Evolutionary conservation across 2,329 filamentous ascomycete genomes (phyloP), one percentile per base, ranked within the genome.

Genomic region (Cercospora sojina): DNA sequence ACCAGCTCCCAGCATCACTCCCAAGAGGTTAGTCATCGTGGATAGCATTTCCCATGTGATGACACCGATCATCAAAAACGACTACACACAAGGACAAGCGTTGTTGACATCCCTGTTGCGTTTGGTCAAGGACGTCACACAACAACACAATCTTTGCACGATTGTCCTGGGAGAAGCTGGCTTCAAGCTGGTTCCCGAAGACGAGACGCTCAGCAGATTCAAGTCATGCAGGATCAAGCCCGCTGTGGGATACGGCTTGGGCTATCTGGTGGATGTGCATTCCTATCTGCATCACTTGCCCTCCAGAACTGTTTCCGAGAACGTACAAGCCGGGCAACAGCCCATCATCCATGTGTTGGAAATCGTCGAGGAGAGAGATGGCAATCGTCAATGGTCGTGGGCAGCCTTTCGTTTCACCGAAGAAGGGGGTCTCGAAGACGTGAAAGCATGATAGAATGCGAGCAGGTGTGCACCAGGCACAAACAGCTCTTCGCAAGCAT

Each of bases 91-190:
- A 66, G 80, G 78, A 53, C 81, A 81, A 72, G 77, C 78, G 10
- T 72, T 81, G 4, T 69, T 82, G 12, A 71, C 78, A 13, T 73
- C 77, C 12, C 78, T 84, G 62, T 76, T 84, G 67, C 77, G 77
- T 41, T 75, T 76, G 4, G 75, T 85, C 13, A 64, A 69, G 3
- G 74, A 80, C 59, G 73, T 84, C 32, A 80, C 80, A 5, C 69
- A 57, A 12, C 68, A 69, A 4, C 73, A 81, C 67, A 60, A 73
- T 18, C 72, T 83, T 16, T 77, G 78, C 72, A 80, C 80, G 5
- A 29, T 72, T 2, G 31, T 72, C 5, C 9, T 69, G 3, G 59
- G 69, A 31, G 66, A 63, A 29, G 62, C 69, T 12, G 61, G 41
- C 25, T 60, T 55, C 27, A 68, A 66, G 41, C 61, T 63, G 3